Base-by-base conservation (phyloP, 192 early-diverging fungal species). In the Coemansia brasiliensis region DNA sequence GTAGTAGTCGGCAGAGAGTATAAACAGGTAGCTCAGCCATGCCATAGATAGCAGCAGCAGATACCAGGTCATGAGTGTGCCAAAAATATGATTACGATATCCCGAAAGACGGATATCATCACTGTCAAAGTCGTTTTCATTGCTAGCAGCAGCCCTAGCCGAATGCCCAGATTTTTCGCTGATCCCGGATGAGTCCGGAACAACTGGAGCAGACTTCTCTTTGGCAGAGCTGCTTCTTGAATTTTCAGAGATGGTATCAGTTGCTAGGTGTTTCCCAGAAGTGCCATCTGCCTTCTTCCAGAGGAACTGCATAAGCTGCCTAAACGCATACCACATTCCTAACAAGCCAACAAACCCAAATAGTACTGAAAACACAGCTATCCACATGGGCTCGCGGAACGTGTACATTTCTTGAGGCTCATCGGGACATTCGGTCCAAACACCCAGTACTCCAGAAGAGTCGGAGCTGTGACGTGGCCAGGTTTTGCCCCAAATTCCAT, bases 1-100 rank as follows among this genome's bases (percentile, higher is more conserved):
- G 38, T 83, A 83, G 49, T 75, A 83, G 62, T 83, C 82, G 20
- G 70, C 68, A 0, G 63, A 61, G 20, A 80, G 55, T 4, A 74
- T 45, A 40, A 74, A 62, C 54, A 84, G 60, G 48, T 52, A 74
- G 26, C 55, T 57, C 10, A 80, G 29, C 69, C 73, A 63, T 9
- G 59, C 54, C 57, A 74, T 4, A 11, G 70, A 73, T 24, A 80
- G 62, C 8, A 70, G 29, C 20, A 79, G 41, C 32, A 78, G 74
- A 5, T 69, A 22, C n/a, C 40, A 58, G 53, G 61, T 66, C 52
- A 72, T 67, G 16, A 63, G 35, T 5, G 66, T 67, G 53, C 83
- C 83, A 24, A 77, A 58, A n/a, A 56, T 46, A 61, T 72, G 59
- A 53, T 63, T 65, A 38, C 67, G 72, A 59, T 80, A 84, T 11